phyloP scores from a whole-genome alignment of 2,329 filamentous ascomycete species.

The Lasiodiplodia sp. region DNA sequence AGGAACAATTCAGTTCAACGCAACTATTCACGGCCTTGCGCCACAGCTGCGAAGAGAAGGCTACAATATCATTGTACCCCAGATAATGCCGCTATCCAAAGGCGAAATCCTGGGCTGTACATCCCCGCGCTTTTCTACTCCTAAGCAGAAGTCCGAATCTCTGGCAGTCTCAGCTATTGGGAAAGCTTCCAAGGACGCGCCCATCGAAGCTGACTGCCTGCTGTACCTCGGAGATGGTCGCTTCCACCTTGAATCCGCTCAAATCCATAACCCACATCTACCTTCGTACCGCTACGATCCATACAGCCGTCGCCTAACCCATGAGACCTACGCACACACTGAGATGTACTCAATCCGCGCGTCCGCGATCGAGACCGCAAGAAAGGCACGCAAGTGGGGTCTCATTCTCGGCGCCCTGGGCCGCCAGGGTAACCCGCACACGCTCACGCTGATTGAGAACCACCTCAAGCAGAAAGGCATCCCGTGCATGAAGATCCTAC shows the following conservation, averaged over 20 bases:
- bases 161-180: constrained; percentile 41
- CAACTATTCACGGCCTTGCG: constrained; percentile 87
- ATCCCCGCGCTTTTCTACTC: constrained; percentile 70
- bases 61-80: constrained; percentile 85
- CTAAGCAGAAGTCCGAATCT: constrained; percentile 4
- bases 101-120: constrained; percentile 98
- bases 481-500: constrained; percentile 81
- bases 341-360: constrained; percentile 86
- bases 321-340: constrained; percentile 89
- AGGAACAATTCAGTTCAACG: constrained; percentile 98
- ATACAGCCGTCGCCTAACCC: constrained; percentile 88
- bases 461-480: constrained; percentile 75
- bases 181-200: constrained; percentile 48
- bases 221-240: constrained; percentile 91
- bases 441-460: constrained; percentile 83
- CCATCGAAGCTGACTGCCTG: constrained; percentile 72
- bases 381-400: constrained; percentile 86
- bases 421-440: constrained; percentile 94
- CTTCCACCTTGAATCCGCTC: constrained; percentile 96
- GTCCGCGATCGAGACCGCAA: constrained; percentile 77
- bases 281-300: constrained; percentile 97
- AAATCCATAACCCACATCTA: constrained; percentile 95
- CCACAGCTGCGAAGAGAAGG: constrained; percentile 81
- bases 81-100: constrained; percentile 90
- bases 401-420: constrained; percentile 92